Conservation (phyloP, 345 rosid species). For the Boechera divaricarpa region DNA sequence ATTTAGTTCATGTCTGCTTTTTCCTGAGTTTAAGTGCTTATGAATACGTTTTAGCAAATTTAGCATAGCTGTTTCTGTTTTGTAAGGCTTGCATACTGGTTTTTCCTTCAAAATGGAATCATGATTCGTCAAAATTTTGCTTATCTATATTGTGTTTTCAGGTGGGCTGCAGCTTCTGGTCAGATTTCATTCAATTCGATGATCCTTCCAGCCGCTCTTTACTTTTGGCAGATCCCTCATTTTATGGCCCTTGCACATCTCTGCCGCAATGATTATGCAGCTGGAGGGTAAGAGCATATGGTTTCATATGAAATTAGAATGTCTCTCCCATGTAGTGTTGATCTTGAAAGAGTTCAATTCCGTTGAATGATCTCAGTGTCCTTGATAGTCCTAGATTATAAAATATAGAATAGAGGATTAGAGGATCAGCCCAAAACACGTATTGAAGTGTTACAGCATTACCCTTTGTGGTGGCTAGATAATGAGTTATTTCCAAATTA, state of each 20-base stretch:
- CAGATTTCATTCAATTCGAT: conserved; percentile 67
- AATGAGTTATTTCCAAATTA: background rate
- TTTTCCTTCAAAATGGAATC: background rate
- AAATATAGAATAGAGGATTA: background rate
- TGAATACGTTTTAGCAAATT: background rate
- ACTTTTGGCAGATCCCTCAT: conserved; percentile 99
- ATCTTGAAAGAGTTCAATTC: background rate
- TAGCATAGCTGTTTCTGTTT: background rate
- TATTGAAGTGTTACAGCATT: background rate
- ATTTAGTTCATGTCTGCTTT: conserved; percentile 18
- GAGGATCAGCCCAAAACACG: too few species aligned
- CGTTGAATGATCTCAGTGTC: background rate
- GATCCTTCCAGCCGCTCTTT: conserved; percentile 93
- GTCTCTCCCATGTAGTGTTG: conserved; percentile 13
- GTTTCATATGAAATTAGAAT: conserved; percentile 25
- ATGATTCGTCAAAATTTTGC: background rate
- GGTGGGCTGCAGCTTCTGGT: conserved; percentile 96
- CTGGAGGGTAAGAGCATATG: conserved; percentile 77
- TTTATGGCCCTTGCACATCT: conserved; percentile 95
- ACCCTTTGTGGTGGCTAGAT: background rate
- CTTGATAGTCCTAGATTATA: conserved; percentile 4
- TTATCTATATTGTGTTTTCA: conserved; percentile 43
- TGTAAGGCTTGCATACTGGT: background rate
- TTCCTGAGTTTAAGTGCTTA: background rate
- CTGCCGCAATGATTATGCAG: conserved; percentile 89